Evolutionary conservation across 441 rosid species (phyloP).

Genomic region (Theobroma grandiflorum): DNA sequence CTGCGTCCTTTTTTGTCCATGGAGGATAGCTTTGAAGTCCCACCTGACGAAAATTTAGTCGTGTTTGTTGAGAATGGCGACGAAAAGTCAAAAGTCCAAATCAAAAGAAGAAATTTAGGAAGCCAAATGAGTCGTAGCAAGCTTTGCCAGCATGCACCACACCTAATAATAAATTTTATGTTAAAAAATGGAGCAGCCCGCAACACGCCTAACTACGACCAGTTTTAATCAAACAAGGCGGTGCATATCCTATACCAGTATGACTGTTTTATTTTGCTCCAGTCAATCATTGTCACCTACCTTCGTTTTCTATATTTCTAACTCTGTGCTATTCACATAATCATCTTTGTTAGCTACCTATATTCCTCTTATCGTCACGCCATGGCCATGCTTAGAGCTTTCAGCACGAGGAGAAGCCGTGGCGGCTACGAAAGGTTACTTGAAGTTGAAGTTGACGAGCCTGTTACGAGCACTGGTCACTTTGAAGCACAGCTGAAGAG

Average conservation of each 20-base stretch:
- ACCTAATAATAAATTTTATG: neutral
- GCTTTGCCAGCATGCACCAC: no score
- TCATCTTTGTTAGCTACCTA: neutral
- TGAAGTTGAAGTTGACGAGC: slow-evolving; percentile 19
- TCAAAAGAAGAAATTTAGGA: neutral
- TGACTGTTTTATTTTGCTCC: neutral
- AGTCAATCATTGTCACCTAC: slow-evolving; percentile 17
- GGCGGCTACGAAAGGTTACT: slow-evolving; percentile 57
- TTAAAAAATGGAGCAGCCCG: neutral
- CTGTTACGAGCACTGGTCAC: neutral
- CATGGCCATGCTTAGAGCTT: slow-evolving; percentile 73
- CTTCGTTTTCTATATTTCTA: slow-evolving; percentile 6
- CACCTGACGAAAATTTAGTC: neutral
- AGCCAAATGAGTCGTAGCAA: neutral
- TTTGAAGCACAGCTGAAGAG: slow-evolving; percentile 41
- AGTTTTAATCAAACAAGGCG: neutral
- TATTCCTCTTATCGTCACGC: neutral
- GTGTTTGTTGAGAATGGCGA: neutral
- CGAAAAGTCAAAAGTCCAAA: neutral
- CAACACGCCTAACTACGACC: slow-evolving; percentile 29
- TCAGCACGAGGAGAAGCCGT: slow-evolving; percentile 61
- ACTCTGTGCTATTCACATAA: neutral
- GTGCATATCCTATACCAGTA: neutral
- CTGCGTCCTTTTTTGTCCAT: no score
- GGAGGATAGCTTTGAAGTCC: neutral